Evolutionary conservation across 169 alveolate genomes (phyloP).

Genomic region (Cryptosporidium sp.): DNA sequence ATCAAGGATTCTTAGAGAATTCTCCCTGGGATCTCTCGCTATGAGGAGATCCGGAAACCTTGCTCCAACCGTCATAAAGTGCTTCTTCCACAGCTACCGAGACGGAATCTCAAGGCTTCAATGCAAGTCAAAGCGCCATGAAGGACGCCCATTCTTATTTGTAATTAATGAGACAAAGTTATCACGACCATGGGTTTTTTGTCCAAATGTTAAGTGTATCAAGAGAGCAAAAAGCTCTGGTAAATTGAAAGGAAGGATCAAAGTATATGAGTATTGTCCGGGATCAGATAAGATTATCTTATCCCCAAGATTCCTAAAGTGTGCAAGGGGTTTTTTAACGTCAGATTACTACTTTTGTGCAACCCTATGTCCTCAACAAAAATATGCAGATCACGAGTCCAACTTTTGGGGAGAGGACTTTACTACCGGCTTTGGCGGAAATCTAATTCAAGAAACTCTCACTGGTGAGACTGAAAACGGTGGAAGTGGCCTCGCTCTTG

Average conservation of each 20-base stretch:
- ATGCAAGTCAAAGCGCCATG: conserved; percentile 57
- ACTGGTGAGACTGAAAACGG: conserved; percentile 30
- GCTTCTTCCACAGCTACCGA: conserved; percentile 65
- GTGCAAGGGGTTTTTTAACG: conserved; percentile 70
- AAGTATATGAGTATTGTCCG: conserved; percentile 60
- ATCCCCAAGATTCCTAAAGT: conserved; percentile 60
- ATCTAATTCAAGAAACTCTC: conserved; percentile 62
- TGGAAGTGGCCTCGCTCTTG: conserved; percentile 29
- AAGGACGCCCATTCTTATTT: conserved; percentile 60
- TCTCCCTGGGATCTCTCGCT: conserved; percentile 59
- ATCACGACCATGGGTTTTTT: conserved; percentile 73
- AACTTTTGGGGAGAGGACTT: conserved; percentile 74
- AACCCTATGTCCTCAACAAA: conserved; percentile 67
- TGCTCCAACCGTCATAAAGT: conserved; percentile 37
- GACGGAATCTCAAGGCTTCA: conserved; percentile 73
- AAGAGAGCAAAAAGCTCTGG: conserved; percentile 73
- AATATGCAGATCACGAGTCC: conserved; percentile 73
- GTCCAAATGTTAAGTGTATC: conserved; percentile 69
- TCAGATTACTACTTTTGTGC: conserved; percentile 72
- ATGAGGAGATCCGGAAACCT: conserved; percentile 68
- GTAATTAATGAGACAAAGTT: conserved; percentile 71
- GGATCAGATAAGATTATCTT: conserved; percentile 30
- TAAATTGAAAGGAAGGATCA: conserved; percentile 52
- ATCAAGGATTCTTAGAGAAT: conserved; percentile 14
- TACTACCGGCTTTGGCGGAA: conserved; percentile 64